Conservation (phyloP, 148 eudicot species). For the Vaccinium corymbosum region DNA sequence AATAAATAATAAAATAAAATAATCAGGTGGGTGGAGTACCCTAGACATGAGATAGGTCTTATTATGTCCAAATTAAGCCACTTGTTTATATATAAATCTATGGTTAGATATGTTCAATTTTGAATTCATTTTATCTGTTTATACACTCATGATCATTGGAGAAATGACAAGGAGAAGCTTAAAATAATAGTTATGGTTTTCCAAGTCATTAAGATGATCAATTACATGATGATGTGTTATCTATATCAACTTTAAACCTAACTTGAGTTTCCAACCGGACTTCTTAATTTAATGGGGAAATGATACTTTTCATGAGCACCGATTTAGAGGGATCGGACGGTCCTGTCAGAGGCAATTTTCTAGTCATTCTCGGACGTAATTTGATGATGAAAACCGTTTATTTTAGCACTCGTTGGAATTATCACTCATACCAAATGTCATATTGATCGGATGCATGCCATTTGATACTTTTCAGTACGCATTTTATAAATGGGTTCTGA, state of each 20-base stretch:
- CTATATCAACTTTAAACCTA: not conserved
- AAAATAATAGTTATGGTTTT: not conserved
- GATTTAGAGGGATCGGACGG: too few relatives aligned
- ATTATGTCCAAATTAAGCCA: not conserved
- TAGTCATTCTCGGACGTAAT: too few relatives aligned
- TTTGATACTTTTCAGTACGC: too few relatives aligned
- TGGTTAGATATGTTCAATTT: not conserved
- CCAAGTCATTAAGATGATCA: not conserved
- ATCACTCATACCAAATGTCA: too few relatives aligned
- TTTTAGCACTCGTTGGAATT: too few relatives aligned
- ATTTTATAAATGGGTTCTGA: too few relatives aligned
- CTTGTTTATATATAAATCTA: not conserved
- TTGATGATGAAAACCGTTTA: too few relatives aligned
- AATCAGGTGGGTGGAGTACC: not conserved
- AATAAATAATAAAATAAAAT: not conserved
- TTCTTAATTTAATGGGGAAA: too few relatives aligned
- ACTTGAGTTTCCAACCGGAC: not conserved
- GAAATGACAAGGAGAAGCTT: slow-evolving; percentile 1
- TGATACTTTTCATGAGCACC: too few relatives aligned
- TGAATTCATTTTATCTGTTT: not conserved
- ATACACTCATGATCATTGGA: not conserved
- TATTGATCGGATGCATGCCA: too few relatives aligned
- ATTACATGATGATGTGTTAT: not conserved
- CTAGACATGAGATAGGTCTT: not conserved
- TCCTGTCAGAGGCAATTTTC: too few relatives aligned